A percentile compares a stretch with the other conserved stretches of the same genome.
Evolutionary conservation across 1,284 basidiomycete species (phyloP).

Genomic region (Fistulinella cinereoalba): DNA sequence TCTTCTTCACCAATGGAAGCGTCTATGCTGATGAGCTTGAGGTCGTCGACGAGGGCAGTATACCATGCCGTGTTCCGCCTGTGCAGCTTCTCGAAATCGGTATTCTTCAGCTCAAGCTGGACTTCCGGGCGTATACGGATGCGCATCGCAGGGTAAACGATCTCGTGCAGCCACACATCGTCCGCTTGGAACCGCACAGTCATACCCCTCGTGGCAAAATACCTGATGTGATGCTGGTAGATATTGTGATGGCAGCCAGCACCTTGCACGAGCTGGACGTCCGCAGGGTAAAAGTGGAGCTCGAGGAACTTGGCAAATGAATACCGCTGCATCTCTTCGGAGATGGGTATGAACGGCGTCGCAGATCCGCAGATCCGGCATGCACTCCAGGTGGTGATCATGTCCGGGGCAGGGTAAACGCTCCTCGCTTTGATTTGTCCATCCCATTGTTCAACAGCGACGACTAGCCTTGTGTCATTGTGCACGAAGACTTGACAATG

Average conservation of each 20-base stretch:
- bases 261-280: slow-evolving; percentile 77
- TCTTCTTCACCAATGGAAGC: slow-evolving; percentile 75
- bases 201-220: slow-evolving; percentile 82
- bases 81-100: slow-evolving; percentile 80
- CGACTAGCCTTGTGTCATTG: slow-evolving; percentile 79
- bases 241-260: slow-evolving; percentile 93
- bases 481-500: slow-evolving; percentile 92
- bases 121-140: slow-evolving; percentile 84
- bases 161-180: slow-evolving; percentile 78
- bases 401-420: slow-evolving; percentile 59
- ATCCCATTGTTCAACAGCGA: slow-evolving; percentile 87
- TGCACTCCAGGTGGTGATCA: slow-evolving; percentile 90
- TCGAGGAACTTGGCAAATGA: slow-evolving; percentile 94
- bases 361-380: slow-evolving; percentile 80
- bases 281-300: slow-evolving; percentile 86
- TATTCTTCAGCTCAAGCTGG: slow-evolving; percentile 86
- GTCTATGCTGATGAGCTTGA: slow-evolving; percentile 72
- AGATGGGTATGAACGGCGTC: slow-evolving; percentile 87
- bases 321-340: slow-evolving; percentile 90
- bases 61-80: slow-evolving; percentile 74
- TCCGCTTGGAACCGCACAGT: slow-evolving; percentile 92
- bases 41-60: slow-evolving; percentile 65
- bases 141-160: slow-evolving; percentile 86
- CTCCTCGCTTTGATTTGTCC: slow-evolving; percentile 63
- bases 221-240: slow-evolving; percentile 90